These are phyloP conservation scores for Mycena chlorophos DNA, from an alignment of 768 basidiomycete species.

Conservation along the genomic window DNA sequence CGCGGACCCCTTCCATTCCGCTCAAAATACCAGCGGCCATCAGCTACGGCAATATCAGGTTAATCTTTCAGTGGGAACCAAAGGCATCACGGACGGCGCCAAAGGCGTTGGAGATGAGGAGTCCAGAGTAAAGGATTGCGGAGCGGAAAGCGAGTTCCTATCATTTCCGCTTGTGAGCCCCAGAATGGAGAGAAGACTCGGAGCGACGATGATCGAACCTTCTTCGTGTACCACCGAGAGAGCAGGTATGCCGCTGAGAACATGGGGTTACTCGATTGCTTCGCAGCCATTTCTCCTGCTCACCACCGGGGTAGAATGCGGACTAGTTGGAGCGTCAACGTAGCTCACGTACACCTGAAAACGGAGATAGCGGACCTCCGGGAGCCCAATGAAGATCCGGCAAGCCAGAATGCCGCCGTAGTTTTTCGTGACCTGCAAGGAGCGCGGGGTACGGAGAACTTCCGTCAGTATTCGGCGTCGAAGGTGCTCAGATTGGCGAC, in stretches of 20 bases:
- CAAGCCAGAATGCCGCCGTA: constrained; percentile 58
- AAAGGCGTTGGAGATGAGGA: constrained; percentile 68
- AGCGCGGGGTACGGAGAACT: background rate
- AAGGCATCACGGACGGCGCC: constrained; percentile 48
- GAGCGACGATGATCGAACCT: constrained; percentile 38
- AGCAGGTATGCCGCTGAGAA: constrained; percentile 39
- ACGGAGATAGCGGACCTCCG: constrained; percentile 41
- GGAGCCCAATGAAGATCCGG: constrained; percentile 63
- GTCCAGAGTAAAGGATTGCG: constrained; percentile 59
- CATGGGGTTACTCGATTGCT: background rate
- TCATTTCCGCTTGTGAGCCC: constrained; percentile 16
- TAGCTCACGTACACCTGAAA: background rate
- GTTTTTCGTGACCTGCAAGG: constrained; percentile 49
- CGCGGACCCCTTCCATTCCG: constrained; percentile 67
- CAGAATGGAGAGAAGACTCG: constrained; percentile 2
- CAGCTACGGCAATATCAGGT: constrained; percentile 39
- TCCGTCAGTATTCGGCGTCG: background rate
- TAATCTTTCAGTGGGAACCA: background rate
- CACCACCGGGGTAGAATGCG: constrained; percentile 64
- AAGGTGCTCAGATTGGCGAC: background rate
- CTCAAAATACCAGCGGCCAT: constrained; percentile 77
- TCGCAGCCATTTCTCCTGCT: constrained; percentile 29
- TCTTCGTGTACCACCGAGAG: constrained; percentile 58
- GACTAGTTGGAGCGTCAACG: constrained; percentile 34
- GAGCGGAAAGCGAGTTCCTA: constrained; percentile 68